Evolutionary conservation across 2,329 filamentous ascomycete species (phyloP), one percentile per base, ranked within the genome.

Genomic region (Zymoseptoria crescenta): DNA sequence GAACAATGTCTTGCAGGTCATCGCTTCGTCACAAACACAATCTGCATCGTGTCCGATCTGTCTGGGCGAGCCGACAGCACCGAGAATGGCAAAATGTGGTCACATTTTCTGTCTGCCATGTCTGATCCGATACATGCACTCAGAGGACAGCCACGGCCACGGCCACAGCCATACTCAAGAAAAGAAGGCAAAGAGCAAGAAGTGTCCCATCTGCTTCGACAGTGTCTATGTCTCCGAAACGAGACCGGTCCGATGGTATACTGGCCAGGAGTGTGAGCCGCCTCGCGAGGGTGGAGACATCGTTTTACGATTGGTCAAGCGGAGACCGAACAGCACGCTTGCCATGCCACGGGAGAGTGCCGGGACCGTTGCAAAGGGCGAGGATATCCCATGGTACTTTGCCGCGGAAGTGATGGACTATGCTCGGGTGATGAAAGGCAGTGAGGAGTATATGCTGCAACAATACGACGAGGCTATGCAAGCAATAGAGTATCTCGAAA

Each of bases 31-130:
- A 58, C 86, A 94, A 73, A 96, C 92, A 0, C 94, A 99, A 74
- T 81, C 86, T 50, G 84, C 92, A 2, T 91, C 89, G 21, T 99
- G 94, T 72, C 94, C 94, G 0, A 99, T 99, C 57, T 99, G 94
- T 70, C 83, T 99, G 28, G 96, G 89, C 1, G 89, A 89, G 57
- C 94, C 94, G 1, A 90, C 96, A 19, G 94, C 94, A 7, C 92
- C 94, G 30, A 86, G 94, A 58, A 99, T 99, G 93, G 92, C 94
- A 49, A 93, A 87, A 70, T 99, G 94, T 70, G 94, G 94, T 1
- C 94, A 99, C 72, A 96, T 99, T 10, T 97, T 96, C 73, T 99
- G 94, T 72, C 78, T 97, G 35, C 87, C 94, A 5, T 99, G 94
- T 72, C 76, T 97, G 62, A 90, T 97, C 63, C 87, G 94, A 54